Base-by-base conservation (phyloP, 352 stramenopile species). In the Phytopythium delawarense region DNA sequence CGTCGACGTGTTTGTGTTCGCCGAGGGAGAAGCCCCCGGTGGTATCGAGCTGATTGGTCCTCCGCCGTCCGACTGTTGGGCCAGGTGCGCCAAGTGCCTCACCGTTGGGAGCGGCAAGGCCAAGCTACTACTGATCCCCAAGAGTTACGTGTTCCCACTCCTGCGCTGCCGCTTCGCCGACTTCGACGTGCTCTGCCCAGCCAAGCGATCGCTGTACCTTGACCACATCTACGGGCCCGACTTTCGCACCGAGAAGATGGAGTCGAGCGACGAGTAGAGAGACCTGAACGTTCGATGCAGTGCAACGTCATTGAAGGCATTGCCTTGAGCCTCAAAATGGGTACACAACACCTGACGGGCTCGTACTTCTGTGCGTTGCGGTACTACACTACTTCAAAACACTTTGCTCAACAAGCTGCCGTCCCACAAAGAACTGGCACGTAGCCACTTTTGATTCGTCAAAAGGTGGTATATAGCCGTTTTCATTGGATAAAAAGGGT, bases 1-100 rank as follows among this genome's bases (percentile, higher is more conserved):
- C 65, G 65, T 87, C 30, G 81, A 88, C 62, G 58, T 88, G 40
- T 85, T 88, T 35, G 78, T 87, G 18, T 90, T 90, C 55, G 30
- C 68, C 32, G 69, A 75, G 49, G 76, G 66, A 7, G 59, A 65
- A 40, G 61, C 64, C 16, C 61, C 55, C 9, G 67, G 74, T 18
- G 70, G 59, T 7, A 54, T 75, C 23, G 52, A 69, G 35, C 66
- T 86, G 64, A 61, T 90, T 6, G 69, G 68, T 1, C 69, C 76
- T 0, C 59, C 68, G 3, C 61, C 74, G 44, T 87, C 80, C 1
- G 67, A 57, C 30, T 71, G 67, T 63, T 88, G 76, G 76, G 67
- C 68, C 40, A 68, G 64, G 28, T 89, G 80, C 61, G 70, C 52
- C 16, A 76, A 85, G 54, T 89, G 80, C 46, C 46, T 79, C 12